Evolutionary conservation across 2,329 filamentous ascomycete species (phyloP).

Genomic region (Immersiporthe knoxdaviesiana): DNA sequence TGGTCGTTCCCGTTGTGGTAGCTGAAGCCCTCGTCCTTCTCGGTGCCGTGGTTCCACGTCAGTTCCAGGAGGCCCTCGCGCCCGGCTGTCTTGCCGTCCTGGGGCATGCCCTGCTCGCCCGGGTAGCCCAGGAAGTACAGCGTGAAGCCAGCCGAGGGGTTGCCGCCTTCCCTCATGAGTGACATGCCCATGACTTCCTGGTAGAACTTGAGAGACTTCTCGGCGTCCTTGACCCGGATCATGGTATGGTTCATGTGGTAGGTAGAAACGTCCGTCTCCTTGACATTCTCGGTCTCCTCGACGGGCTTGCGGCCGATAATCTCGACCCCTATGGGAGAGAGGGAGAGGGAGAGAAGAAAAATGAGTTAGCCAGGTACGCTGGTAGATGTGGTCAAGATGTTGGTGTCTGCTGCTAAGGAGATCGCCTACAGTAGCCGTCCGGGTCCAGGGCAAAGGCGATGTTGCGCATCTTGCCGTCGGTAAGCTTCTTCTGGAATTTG

Average conservation of each 20-base stretch:
- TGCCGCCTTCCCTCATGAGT: slow-evolving; percentile 73
- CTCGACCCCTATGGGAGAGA: slow-evolving; percentile 60
- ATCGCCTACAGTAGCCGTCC: slow-evolving; percentile 69
- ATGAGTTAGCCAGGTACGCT: neutral
- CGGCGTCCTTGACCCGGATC: slow-evolving; percentile 85
- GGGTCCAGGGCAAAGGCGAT: slow-evolving; percentile 93
- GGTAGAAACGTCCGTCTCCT: slow-evolving; percentile 70
- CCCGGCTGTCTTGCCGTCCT: slow-evolving; percentile 61
- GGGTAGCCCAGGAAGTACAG: slow-evolving; percentile 91
- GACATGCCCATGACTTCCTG: slow-evolving; percentile 89
- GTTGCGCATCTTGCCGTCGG: slow-evolving; percentile 81
- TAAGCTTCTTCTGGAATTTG: slow-evolving; percentile 91
- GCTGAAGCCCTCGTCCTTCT: slow-evolving; percentile 80
- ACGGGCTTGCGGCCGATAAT: slow-evolving; percentile 73
- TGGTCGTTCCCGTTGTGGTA: slow-evolving; percentile 94
- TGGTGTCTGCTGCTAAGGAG: no score
- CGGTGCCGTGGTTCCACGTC: slow-evolving; percentile 83
- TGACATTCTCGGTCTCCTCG: slow-evolving; percentile 72
- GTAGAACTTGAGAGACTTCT: slow-evolving; percentile 78
- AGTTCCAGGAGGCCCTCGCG: slow-evolving; percentile 87
- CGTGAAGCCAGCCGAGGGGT: slow-evolving; percentile 74
- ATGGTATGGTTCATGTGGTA: slow-evolving; percentile 93
- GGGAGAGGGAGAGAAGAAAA: neutral
- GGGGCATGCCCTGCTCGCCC: slow-evolving; percentile 55
- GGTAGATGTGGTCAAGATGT: neutral